phyloP scores from a whole-genome alignment of 805 yeast genomes.

The Lipomyces oligophaga region DNA sequence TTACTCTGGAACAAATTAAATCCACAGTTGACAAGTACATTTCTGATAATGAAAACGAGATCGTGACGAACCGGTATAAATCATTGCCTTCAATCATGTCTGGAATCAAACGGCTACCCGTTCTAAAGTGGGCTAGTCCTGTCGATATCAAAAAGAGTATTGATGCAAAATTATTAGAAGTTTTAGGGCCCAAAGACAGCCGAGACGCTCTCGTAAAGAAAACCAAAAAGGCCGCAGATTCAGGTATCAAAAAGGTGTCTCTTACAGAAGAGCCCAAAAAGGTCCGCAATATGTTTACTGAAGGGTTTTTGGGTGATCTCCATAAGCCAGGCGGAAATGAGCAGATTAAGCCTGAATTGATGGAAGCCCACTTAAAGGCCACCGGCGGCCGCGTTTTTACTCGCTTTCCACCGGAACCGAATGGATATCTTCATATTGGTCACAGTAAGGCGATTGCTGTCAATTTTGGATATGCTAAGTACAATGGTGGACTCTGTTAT shows the following conservation, averaged over 20 bases:
- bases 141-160: conserved; percentile 79
- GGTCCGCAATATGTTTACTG: conserved; percentile 63
- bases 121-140: conserved; percentile 90
- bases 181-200: conserved; percentile 94
- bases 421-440: conserved; percentile 95
- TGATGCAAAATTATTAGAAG: conserved; percentile 66
- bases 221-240: conserved; percentile 37
- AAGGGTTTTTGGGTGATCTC: conserved; percentile 92
- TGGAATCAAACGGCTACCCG: conserved; percentile 66
- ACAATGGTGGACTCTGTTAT: conserved; percentile 80
- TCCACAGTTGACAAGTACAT: conserved; percentile 57
- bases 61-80: conserved; percentile 72
- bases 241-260: conserved; percentile 25
- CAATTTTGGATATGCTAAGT: conserved; percentile 94
- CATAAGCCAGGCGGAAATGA: conserved; percentile 96
- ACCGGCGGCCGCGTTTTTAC: conserved; percentile 84
- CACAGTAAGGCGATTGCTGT: conserved; percentile 98
- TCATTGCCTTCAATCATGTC: conserved; percentile 74
- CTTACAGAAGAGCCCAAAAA: conserved; percentile 45
- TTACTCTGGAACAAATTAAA: conserved; percentile 63
- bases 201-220: conserved; percentile 78
- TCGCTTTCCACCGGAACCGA: conserved; percentile 98
- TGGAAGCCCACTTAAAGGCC: conserved; percentile 71
- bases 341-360: conserved; percentile 80
- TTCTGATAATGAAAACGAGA: conserved; percentile 52